Percentiles rank a stretch among this genome's conserved stretches.
Evolutionary conservation across 2,329 filamentous ascomycete genomes (phyloP).

Genomic region (Fusarium penzigii): DNA sequence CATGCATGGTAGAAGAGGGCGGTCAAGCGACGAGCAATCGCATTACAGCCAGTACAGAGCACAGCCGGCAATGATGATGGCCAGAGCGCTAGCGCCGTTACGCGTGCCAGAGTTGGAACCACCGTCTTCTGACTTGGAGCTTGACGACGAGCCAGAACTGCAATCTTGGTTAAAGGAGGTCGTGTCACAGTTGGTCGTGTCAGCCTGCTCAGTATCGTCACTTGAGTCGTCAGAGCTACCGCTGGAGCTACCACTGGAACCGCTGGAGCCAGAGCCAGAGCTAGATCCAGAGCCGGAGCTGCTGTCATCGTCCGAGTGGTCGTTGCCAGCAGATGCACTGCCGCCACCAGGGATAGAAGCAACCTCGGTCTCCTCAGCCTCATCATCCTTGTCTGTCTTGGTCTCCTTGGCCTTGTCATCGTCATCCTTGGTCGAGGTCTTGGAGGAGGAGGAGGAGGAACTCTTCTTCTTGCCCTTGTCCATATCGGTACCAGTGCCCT

Average conservation of each 20-base stretch:
- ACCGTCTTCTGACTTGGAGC: constrained; percentile 21
- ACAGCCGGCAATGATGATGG: constrained; percentile 38
- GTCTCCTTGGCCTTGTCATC: constrained; percentile 9
- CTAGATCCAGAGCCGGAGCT: constrained; percentile 23
- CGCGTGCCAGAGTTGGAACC: constrained; percentile 35
- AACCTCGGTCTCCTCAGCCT: constrained; percentile 15
- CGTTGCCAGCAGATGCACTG: constrained; percentile 19
- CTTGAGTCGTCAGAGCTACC: constrained; percentile 20
- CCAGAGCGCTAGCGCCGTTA: constrained; percentile 37
- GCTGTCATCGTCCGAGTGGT: constrained; percentile 18
- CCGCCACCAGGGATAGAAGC: constrained; percentile 25
- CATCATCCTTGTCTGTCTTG: constrained; percentile 10
- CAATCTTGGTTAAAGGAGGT: constrained; percentile 45
- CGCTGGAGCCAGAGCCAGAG: constrained; percentile 12
- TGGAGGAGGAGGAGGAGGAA: constrained; percentile 16
- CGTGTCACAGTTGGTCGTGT: constrained; percentile 36
- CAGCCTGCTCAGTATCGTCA: constrained; percentile 16
- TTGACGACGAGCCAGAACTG: constrained; percentile 23
- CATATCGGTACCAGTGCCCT: constrained; percentile 80
- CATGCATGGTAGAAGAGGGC: no score
- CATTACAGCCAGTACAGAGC: constrained; percentile 38
- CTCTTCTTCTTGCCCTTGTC: constrained; percentile 41
- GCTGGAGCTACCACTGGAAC: constrained; percentile 12
- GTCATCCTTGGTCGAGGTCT: constrained; percentile 14
- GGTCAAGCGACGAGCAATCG: no score